These are phyloP conservation scores for Mortierella claussenii DNA, from an alignment of 192 early-diverging fungal species.

Conservation along the genomic window DNA sequence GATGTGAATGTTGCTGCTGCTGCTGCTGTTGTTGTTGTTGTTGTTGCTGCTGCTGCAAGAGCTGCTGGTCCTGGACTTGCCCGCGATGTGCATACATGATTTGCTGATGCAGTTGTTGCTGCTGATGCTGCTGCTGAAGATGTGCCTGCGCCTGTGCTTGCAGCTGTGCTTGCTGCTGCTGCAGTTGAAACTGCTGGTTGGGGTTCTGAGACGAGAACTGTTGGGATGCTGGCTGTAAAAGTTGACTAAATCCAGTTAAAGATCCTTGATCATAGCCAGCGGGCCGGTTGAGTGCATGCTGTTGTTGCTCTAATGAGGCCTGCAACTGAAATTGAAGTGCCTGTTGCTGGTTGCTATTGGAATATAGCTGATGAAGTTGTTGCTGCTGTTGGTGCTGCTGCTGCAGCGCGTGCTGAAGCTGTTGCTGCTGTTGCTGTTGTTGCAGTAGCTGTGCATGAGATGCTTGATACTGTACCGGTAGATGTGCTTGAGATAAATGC, in stretches of 20 bases:
- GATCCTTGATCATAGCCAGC: constrained; percentile 11
- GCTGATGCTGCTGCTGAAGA: constrained; percentile 24
- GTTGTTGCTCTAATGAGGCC: constrained; percentile 20
- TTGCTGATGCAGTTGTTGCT: constrained; percentile 61
- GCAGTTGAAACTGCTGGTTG: constrained; percentile 30
- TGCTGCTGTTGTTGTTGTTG: constrained; percentile 54
- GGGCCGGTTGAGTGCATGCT: constrained; percentile 2
- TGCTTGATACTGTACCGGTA: constrained; percentile 25
- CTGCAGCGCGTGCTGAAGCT: constrained; percentile 10
- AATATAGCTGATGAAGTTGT: constrained; percentile 23
- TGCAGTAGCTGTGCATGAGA: constrained; percentile 39
- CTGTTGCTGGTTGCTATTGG: constrained; percentile 16
- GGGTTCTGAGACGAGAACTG: constrained; percentile 28
- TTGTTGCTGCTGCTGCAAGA: constrained; percentile 55
- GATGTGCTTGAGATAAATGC: constrained; percentile 27
- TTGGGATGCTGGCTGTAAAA: constrained; percentile 15
- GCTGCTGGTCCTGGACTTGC: constrained; percentile 56
- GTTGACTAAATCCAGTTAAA: constrained; percentile 22
- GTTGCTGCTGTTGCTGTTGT: constrained; percentile 27
- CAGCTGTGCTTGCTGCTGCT: constrained; percentile 25
- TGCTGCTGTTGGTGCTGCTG: constrained; percentile 34
- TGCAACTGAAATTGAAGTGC: constrained; percentile 21
- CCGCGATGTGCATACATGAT: constrained; percentile 56
- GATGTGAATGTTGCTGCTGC: constrained; percentile 26
- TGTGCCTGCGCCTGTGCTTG: constrained; percentile 34